Base-by-base conservation (phyloP, 148 eudicot genomes). In the Chenopodium album region DNA sequence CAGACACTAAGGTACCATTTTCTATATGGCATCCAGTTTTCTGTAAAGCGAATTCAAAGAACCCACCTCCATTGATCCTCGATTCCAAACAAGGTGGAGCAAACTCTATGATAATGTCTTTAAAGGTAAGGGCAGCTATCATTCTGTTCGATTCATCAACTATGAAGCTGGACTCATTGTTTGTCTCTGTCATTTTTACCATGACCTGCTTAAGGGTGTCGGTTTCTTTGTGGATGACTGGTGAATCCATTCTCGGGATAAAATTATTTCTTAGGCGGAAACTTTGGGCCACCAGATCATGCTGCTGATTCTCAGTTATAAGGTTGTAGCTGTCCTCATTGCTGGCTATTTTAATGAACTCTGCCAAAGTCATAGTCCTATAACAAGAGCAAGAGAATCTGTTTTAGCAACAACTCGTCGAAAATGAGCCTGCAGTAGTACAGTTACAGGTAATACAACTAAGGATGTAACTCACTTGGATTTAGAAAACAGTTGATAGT, bases 1-100 rank as follows among this genome's bases (percentile, higher is more conserved):
- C 50, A 44, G 75, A 60, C 41, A 87, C 44, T 69, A 88, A 71
- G 64, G 81, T 84, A 48, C 88, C 90, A 11, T 71, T 73, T 72
- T 79, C 81, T 63, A 84, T 41, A 76, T 81, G 89, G 54, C 91
- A 87, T 3, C 92, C 91, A 48, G 77, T 67, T 44, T 89, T 87
- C 44, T 89, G 77, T 72, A 89, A 56, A 22, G 84, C 89, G 11
- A 77, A 62, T n/a, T 88, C 81, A 50, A 90, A 89, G 82, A 90
- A 88, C 13, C 88, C 82, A n/a, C 88, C 87, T 19, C 87, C 90
- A 47, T 72, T 52, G 52, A 85, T 79, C 52, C 81, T 84, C 1
- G 90, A 88, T 80, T 90, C 90, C 71, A 90, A 59, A 20, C 87
- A 80, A 0, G 90, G 92, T 6, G 92, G 91, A 20, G 91, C 85